Conservation (phyloP, 1,284 basidiomycete species). For the Melampsora abietis-canadensis region DNA sequence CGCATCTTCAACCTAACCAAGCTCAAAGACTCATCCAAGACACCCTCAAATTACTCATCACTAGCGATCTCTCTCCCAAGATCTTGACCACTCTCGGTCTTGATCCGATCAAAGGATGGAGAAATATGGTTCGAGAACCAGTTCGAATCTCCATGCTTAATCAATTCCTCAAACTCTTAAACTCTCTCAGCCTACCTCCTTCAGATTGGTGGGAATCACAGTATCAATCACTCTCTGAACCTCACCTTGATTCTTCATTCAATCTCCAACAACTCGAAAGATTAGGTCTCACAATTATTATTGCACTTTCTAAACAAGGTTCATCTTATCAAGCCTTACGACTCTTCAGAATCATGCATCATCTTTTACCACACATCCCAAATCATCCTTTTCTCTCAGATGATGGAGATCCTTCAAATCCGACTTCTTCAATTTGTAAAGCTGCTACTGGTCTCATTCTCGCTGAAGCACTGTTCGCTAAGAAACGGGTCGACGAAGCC, state of each 20-base stretch:
- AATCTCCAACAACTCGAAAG: constrained; percentile 6
- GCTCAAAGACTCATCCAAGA: constrained; percentile 1
- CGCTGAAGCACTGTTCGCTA: constrained; percentile 23
- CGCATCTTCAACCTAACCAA: not conserved
- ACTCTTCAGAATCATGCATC: constrained; percentile 33
- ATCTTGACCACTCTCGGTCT: constrained; percentile 25
- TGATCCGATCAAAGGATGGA: constrained; percentile 36
- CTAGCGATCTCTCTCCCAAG: not conserved
- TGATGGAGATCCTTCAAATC: not conserved
- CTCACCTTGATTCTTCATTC: not conserved
- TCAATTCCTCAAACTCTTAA: constrained; percentile 17
- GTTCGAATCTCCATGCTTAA: constrained; percentile 4
- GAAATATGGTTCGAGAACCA: constrained; percentile 28
- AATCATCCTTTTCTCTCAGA: no score
- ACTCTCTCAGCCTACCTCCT: constrained; percentile 15
- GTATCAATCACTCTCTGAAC: constrained; percentile 8
- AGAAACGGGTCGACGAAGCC: constrained; percentile 19
- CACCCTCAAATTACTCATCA: not conserved
- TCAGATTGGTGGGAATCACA: constrained; percentile 30
- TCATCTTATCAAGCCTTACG: constrained; percentile 24
- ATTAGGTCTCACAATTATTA: constrained; percentile 17
- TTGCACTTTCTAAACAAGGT: constrained; percentile 37
- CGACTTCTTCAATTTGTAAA: not conserved
- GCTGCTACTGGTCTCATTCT: constrained; percentile 19
- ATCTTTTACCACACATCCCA: not conserved